Percentiles rank a stretch among this genome's conserved stretches.
Conservation (phyloP, 306 rosid species). For the Macrotyloma uniflorum region DNA sequence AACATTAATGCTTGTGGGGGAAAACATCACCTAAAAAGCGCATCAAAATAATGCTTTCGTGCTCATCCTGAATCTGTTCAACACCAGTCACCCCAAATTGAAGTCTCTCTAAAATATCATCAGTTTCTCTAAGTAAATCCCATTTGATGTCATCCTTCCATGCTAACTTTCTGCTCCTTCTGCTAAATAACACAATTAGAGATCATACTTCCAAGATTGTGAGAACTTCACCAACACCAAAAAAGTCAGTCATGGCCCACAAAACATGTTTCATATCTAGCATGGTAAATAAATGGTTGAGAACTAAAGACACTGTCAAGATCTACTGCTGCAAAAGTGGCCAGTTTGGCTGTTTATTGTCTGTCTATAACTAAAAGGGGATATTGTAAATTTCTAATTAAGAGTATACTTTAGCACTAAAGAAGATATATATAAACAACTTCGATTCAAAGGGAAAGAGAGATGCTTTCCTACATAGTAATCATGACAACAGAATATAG, state of each 20-base stretch:
- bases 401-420: constrained; percentile 24
- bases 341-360: constrained; percentile 34
- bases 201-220: neutral
- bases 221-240: constrained; percentile 5
- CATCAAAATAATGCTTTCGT: constrained; percentile 28
- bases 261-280: constrained; percentile 22
- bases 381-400: neutral
- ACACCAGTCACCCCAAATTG: neutral
- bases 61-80: constrained; percentile 23
- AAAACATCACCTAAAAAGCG: constrained; percentile 30
- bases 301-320: neutral
- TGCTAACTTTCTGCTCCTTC: neutral
- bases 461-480: neutral
- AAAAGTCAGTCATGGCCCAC: constrained; percentile 3
- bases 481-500: neutral
- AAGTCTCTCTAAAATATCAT: neutral
- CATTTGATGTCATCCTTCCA: constrained; percentile 15
- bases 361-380: constrained; percentile 23
- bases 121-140: neutral
- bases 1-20: constrained; percentile 9
- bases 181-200: neutral
- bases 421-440: constrained; percentile 7
- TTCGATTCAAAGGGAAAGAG: neutral
- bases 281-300: constrained; percentile 17
- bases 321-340: constrained; percentile 26